Percentiles rank a stretch among this genome's conserved stretches.
Conservation (phyloP, 345 rosid genomes). For the Passiflora organensis region DNA sequence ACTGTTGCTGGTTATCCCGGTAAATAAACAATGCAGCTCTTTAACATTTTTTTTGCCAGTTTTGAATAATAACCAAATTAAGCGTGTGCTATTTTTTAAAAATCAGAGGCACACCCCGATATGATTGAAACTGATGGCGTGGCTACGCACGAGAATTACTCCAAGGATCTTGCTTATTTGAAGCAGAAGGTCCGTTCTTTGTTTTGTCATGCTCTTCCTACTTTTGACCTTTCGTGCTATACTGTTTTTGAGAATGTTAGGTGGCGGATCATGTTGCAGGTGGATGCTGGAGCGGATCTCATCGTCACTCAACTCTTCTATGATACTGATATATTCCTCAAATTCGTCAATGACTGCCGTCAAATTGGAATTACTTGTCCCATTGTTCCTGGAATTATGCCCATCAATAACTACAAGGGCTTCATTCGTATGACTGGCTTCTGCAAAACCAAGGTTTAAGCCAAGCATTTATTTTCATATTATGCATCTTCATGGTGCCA, state of each 20-base stretch:
- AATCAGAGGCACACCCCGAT: slow-evolving; percentile 91
- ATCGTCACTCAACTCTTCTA: slow-evolving; percentile 85
- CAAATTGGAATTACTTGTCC: slow-evolving; percentile 84
- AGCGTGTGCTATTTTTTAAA: background rate
- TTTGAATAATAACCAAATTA: too few species aligned
- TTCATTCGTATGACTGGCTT: slow-evolving; percentile 94
- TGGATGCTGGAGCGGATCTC: slow-evolving; percentile 96
- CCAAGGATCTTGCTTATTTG: slow-evolving; percentile 78
- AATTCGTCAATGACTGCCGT: slow-evolving; percentile 89
- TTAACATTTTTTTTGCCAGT: too few species aligned
- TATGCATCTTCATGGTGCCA: background rate
- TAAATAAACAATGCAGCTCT: too few species aligned
- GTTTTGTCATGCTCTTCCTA: background rate
- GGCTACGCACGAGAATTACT: slow-evolving; percentile 66
- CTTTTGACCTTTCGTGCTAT: too few species aligned
- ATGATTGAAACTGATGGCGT: slow-evolving; percentile 62
- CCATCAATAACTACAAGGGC: slow-evolving; percentile 89
- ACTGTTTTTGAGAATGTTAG: too few species aligned
- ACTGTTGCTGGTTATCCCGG: slow-evolving; percentile 98
- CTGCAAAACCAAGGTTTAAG: slow-evolving; percentile 79
- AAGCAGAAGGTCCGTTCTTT: slow-evolving; percentile 59
- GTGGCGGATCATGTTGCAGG: slow-evolving; percentile 40
- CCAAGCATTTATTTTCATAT: background rate
- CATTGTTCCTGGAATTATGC: slow-evolving; percentile 96
- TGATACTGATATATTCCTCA: slow-evolving; percentile 86